These are phyloP conservation scores for Cucurbita moschata DNA, from an alignment of 306 rosid genomes.

Conservation along the genomic window DNA sequence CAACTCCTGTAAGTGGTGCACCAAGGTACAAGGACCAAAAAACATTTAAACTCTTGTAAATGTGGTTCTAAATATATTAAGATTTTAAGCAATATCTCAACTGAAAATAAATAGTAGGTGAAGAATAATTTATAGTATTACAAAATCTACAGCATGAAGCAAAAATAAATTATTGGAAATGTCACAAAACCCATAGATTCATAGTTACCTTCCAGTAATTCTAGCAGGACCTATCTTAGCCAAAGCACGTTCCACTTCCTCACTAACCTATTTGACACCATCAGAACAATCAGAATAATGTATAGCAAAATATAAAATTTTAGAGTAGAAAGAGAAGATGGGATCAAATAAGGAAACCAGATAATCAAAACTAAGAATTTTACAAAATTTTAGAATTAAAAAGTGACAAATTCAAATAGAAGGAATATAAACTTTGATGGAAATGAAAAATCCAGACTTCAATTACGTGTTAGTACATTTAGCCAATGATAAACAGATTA, in stretches of 20 bases:
- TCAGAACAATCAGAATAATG: background rate
- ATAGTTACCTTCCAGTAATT: constrained; percentile 40
- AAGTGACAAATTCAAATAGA: background rate
- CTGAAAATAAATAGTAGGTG: background rate
- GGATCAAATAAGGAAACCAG: background rate
- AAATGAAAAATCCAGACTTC: background rate
- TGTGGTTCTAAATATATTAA: background rate
- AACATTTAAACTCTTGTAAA: background rate
- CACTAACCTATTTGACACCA: constrained; percentile 44
- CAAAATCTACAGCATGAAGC: background rate
- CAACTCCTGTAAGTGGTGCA: background rate
- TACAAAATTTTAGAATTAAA: background rate
- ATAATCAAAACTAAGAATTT: background rate
- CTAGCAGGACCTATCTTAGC: constrained; percentile 65
- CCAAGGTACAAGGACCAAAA: background rate
- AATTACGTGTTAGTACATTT: background rate
- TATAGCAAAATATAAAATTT: background rate
- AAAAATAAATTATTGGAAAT: background rate
- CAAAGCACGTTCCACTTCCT: constrained; percentile 73
- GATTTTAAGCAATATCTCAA: background rate
- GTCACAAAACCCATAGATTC: background rate
- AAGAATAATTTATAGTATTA: background rate
- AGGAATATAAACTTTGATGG: background rate
- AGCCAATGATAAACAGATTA: background rate
- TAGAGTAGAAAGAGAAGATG: background rate